These are phyloP conservation scores for Haplographium delicatum DNA, from an alignment of 495 filamentous ascomycete species.

Conservation along the genomic window DNA sequence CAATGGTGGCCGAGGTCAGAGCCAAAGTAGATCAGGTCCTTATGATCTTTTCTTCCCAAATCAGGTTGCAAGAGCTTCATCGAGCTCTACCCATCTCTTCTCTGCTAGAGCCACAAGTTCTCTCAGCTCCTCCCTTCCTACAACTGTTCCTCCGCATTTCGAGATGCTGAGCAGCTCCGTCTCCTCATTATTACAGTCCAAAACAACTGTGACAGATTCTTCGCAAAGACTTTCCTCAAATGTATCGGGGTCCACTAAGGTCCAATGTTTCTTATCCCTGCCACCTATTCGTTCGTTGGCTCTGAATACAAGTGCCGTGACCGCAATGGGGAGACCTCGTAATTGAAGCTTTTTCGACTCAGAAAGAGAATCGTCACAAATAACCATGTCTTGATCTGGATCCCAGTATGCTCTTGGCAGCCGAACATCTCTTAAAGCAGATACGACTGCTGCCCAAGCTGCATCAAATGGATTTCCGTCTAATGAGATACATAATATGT, in stretches of 20 bases:
- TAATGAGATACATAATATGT: constrained; percentile 81
- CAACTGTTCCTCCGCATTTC: constrained; percentile 71
- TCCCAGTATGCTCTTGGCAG: constrained; percentile 87
- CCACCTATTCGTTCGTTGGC: constrained; percentile 51
- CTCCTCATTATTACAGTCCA: constrained; percentile 52
- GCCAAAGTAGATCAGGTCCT: background rate
- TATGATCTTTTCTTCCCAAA: constrained; percentile 13
- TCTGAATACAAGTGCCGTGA: constrained; percentile 68
- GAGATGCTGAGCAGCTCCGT: constrained; percentile 62
- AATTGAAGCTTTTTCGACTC: constrained; percentile 46
- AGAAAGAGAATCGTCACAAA: constrained; percentile 59
- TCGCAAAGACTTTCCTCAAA: constrained; percentile 79
- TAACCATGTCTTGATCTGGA: constrained; percentile 65
- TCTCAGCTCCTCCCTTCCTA: constrained; percentile 51
- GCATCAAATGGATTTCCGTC: constrained; percentile 89
- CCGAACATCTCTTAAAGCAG: constrained; percentile 72
- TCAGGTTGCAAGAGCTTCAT: constrained; percentile 38
- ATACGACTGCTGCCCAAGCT: constrained; percentile 77
- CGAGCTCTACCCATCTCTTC: constrained; percentile 52
- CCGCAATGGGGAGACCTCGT: constrained; percentile 61
- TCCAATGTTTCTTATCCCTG: constrained; percentile 54
- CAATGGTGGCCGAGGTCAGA: background rate
- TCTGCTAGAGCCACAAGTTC: constrained; percentile 46
- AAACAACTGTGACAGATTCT: constrained; percentile 67
- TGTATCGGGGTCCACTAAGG: constrained; percentile 82